These are phyloP conservation scores for Trypanosoma vivax DNA, from an alignment of 208 protist genomes.

Conservation along the genomic window DNA sequence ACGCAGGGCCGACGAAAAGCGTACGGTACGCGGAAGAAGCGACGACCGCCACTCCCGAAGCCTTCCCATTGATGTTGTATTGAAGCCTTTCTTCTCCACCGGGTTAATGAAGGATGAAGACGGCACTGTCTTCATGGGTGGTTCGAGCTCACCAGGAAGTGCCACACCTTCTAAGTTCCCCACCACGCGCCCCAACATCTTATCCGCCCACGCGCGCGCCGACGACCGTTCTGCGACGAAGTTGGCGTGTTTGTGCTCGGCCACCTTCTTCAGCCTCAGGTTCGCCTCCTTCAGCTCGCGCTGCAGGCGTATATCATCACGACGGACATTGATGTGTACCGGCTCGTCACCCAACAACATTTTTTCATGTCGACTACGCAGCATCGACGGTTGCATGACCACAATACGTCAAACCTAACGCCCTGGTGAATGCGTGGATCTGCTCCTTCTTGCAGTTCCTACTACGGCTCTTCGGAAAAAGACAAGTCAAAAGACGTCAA, in stretches of 20 bases:
- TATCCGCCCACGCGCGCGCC: constrained; percentile 7
- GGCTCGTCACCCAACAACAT: constrained; percentile 30
- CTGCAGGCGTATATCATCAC: constrained; percentile 24
- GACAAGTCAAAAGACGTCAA: constrained; percentile 5
- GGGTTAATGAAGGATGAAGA: neutral
- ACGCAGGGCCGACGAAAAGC: no score
- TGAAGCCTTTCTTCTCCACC: neutral
- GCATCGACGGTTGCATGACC: constrained; percentile 1
- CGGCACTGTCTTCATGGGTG: neutral
- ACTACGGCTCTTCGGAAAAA: neutral
- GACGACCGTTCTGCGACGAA: constrained; percentile 8
- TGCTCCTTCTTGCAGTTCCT: neutral
- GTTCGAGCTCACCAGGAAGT: constrained; percentile 6
- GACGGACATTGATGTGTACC: constrained; percentile 30
- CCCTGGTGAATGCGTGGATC: neutral
- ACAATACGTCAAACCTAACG: neutral
- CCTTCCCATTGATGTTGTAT: neutral
- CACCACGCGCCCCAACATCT: constrained; percentile 5
- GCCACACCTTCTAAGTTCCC: constrained; percentile 1
- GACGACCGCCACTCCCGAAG: no score
- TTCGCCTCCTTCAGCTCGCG: constrained; percentile 19
- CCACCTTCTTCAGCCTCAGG: neutral
- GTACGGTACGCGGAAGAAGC: no score
- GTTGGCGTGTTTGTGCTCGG: neutral
- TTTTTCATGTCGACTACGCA: constrained; percentile 18